phyloP scores from a whole-genome alignment of 805 yeast species.

The Lipomyces orientalis region DNA sequence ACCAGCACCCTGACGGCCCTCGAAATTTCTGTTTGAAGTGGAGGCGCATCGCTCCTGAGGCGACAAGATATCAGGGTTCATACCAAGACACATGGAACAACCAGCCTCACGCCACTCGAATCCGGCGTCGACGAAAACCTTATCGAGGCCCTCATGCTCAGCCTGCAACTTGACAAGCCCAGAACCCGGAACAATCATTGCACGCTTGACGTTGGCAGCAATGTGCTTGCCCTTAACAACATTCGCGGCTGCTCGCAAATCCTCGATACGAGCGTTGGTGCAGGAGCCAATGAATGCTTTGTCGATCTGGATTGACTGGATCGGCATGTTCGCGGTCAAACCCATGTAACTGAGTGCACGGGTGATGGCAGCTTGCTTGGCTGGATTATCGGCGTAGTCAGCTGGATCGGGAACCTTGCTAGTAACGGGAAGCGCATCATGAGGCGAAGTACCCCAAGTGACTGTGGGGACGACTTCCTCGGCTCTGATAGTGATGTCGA shows the following conservation, averaged over 20 bases:
- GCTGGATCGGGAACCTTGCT: slow-evolving; percentile 90
- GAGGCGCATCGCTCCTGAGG: slow-evolving; percentile 99
- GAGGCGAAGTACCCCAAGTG: slow-evolving; percentile 99
- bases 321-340: slow-evolving; percentile 77
- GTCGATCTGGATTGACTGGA: slow-evolving; percentile 77
- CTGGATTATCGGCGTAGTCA: slow-evolving; percentile 58
- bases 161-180: slow-evolving; percentile 94
- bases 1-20: slow-evolving; percentile 97
- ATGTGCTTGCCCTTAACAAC: slow-evolving; percentile 89
- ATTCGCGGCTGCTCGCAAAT: slow-evolving; percentile 91
- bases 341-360: slow-evolving; percentile 95
- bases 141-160: slow-evolving; percentile 91
- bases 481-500: slow-evolving; percentile 80
- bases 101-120: slow-evolving; percentile 99
- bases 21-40: slow-evolving; percentile 97
- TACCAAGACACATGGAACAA: slow-evolving; percentile 99
- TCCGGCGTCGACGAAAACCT: slow-evolving; percentile 88
- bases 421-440: slow-evolving; percentile 95
- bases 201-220: slow-evolving; percentile 79
- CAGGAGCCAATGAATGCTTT: slow-evolving; percentile 98
- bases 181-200: slow-evolving; percentile 96
- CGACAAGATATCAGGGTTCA: slow-evolving; percentile 96
- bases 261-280: slow-evolving; percentile 97
- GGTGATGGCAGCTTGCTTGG: slow-evolving; percentile 80
- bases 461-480: slow-evolving; percentile 91